Conservation (phyloP, 163 green algal genomes). For the Scenedesmus sp. region DNA sequence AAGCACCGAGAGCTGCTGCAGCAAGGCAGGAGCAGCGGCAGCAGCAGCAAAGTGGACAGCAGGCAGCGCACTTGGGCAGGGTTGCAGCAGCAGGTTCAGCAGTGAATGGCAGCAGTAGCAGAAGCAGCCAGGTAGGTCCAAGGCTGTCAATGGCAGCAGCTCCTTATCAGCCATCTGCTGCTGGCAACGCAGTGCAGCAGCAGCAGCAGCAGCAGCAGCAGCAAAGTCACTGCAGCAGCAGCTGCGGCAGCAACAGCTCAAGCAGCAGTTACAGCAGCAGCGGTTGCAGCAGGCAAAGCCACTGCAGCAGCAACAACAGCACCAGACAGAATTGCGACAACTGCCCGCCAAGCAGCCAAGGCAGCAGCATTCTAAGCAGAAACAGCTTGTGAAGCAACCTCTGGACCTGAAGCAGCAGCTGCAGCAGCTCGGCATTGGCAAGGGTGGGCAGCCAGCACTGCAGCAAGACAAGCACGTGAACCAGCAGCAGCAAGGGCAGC, state of each 20-base stretch:
- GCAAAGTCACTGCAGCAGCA: not conserved
- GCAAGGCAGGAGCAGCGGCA: too few species aligned
- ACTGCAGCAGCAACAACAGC: not conserved
- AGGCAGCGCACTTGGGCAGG: too few species aligned
- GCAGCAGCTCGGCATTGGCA: slow-evolving; percentile 2
- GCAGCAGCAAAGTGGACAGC: too few species aligned
- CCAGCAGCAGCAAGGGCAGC: not conserved
- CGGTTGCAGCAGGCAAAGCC: not conserved
- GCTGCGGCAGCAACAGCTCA: not conserved
- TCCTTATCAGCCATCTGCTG: not conserved
- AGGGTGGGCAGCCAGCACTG: not conserved
- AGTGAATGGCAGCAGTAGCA: not conserved
- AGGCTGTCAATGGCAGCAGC: not conserved
- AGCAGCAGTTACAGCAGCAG: slow-evolving; percentile 4
- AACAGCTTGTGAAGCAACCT: slow-evolving; percentile 36
- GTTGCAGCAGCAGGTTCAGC: slow-evolving; percentile 8
- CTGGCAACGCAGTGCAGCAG: not conserved
- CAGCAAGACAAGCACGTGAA: not conserved
- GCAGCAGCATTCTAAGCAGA: slow-evolving; percentile 20
- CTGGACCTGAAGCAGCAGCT: slow-evolving; percentile 1
- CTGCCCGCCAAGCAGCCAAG: not conserved
- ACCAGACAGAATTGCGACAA: not conserved
- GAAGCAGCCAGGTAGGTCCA: not conserved
- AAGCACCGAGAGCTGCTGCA: not conserved
- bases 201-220: not conserved